Percentiles rank a stretch among this genome's conserved stretches.
These are phyloP conservation scores for Candida bentonensis DNA, from an alignment of 805 yeast species.

Conservation along the genomic window DNA sequence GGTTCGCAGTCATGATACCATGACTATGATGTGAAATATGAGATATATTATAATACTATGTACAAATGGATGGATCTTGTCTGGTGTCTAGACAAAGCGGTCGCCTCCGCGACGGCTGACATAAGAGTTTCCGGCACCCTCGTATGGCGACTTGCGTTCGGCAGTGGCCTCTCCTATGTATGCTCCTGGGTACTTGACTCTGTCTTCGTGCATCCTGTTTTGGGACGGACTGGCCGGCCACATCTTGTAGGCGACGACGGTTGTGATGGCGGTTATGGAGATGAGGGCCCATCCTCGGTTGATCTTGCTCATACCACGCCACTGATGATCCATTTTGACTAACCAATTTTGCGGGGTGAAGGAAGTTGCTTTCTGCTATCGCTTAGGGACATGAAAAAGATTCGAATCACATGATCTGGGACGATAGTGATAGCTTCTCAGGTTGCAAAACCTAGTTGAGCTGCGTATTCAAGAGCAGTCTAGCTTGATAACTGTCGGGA, in stretches of 20 bases:
- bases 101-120: constrained; percentile 17
- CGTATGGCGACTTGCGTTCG: constrained; percentile 20
- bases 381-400: too few species aligned
- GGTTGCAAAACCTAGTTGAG: too few species aligned
- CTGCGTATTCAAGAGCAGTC: too few species aligned
- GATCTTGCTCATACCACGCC: constrained; percentile 9
- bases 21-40: too few species aligned
- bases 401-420: too few species aligned
- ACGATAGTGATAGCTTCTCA: too few species aligned
- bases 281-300: constrained; percentile 21
- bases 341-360: too few species aligned
- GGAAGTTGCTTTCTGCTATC: too few species aligned
- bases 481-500: too few species aligned
- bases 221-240: constrained; percentile 2
- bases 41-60: too few species aligned
- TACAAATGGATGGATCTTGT: too few species aligned
- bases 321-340: constrained; percentile 13
- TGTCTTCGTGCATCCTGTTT: constrained; percentile 5
- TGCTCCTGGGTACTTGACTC: constrained; percentile 18
- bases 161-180: constrained; percentile 18
- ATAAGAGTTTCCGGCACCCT: constrained; percentile 24
- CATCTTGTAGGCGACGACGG: constrained; percentile 15
- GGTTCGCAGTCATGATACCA: constrained; percentile 21
- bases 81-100: constrained; percentile 40
- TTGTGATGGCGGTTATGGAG: constrained; percentile 13